Conservation (phyloP, 192 early-diverging fungal species). For the Haplosporangium gracile region DNA sequence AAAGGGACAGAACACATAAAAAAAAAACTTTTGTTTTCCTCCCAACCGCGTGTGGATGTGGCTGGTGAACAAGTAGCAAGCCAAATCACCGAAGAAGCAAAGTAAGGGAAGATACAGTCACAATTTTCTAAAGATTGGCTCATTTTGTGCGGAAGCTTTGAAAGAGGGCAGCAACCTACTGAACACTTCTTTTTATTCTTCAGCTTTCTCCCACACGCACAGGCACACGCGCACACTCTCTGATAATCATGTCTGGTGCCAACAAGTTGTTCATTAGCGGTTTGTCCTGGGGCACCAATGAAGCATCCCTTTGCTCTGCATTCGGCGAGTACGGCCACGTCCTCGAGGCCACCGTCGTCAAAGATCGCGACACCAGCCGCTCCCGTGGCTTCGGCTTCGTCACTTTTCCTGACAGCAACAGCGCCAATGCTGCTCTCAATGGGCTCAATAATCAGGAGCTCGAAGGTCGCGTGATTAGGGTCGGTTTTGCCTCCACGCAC, state of each 20-base stretch:
- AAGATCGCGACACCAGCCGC: slow-evolving; percentile 83
- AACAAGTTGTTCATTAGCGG: slow-evolving; percentile 80
- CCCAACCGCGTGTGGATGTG: not conserved
- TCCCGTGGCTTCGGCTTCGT: slow-evolving; percentile 91
- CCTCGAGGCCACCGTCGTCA: slow-evolving; percentile 73
- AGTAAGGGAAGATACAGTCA: no score
- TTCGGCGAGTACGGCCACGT: slow-evolving; percentile 78
- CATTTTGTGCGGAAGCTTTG: not conserved
- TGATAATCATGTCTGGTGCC: no score
- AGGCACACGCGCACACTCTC: no score
- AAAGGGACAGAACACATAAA: no score
- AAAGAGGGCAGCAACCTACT: no score
- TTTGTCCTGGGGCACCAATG: slow-evolving; percentile 75
- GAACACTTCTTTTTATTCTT: no score
- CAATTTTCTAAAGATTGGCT: not conserved
- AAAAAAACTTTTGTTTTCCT: slow-evolving; percentile 11
- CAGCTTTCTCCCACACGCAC: no score
- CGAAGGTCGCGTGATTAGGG: slow-evolving; percentile 79
- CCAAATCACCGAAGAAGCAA: no score
- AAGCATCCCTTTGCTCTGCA: slow-evolving; percentile 66
- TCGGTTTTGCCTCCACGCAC: slow-evolving; percentile 55
- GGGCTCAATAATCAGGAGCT: slow-evolving; percentile 73
- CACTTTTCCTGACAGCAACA: slow-evolving; percentile 61
- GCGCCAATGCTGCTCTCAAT: slow-evolving; percentile 71
- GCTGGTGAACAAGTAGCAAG: not conserved